Base-by-base conservation (phyloP, 2,329 filamentous ascomycete genomes). In the Neonectria coccinea region DNA sequence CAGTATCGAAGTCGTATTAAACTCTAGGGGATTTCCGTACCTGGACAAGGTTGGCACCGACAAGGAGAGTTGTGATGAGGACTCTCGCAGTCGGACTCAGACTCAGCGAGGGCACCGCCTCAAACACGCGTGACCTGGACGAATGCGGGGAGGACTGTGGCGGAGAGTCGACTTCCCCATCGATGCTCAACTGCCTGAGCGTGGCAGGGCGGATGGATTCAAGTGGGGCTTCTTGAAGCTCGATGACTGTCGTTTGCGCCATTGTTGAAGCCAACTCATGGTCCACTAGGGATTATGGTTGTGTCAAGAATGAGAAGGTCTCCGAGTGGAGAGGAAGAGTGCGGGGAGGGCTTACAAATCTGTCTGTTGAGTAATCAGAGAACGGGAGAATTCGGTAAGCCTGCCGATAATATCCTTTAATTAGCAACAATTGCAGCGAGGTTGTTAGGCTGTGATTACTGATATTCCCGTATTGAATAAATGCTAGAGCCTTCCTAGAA, bases 11-110 rank as follows among this genome's bases (percentile, higher is more conserved):
- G 12, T 14, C 2, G 3, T 11, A 14, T 16, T 50, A 4, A 16
- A 25, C 39, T 12, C 16, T 4, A 14, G 14, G 5, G 9, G 14
- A 16, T 3, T 14, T 6, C 6, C 22, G 3, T 22, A 64, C 61
- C 56, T 64, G 61, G 1, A 64, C 31, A 39, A 64, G 50, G 22
- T 64, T 64, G 20, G 56, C 56, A 29, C 56, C 31, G n/a, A 64
- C 61, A 5, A 64, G 56, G 20, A 59, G 36, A 5, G 56, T 36
- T 5, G 61, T 64, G 16, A 64, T 45, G 8, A 56, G 18, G 6
- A 64, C 2, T 18, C 50, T 25, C 14, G 27, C 10, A 12, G 51
- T 47, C 3, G 61, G 56, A 16, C 61, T 58, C 4, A 59, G 50
- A 10, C 50, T 47, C 1, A 51, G 18, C 11, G 50, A 31, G 2